Conservation (phyloP, 2,329 filamentous ascomycete species). For the Colletotrichum sp. region DNA sequence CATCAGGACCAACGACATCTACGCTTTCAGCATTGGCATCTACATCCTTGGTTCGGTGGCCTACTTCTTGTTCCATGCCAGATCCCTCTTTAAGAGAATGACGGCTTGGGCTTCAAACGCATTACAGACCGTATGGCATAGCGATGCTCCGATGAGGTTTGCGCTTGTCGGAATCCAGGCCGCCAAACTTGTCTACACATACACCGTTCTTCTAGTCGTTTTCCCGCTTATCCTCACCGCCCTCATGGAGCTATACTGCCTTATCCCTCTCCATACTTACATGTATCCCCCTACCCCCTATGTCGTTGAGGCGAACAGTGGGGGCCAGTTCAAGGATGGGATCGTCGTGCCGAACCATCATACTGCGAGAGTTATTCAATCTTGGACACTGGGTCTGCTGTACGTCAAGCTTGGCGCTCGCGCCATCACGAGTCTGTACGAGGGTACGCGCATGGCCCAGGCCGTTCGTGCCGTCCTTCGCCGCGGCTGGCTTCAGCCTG, state of each 20-base stretch:
- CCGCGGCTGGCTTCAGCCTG: slow-evolving; percentile 79
- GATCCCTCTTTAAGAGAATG: slow-evolving; percentile 38
- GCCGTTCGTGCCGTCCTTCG: slow-evolving; percentile 77
- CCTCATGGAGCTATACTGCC: slow-evolving; percentile 85
- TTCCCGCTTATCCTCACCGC: slow-evolving; percentile 82
- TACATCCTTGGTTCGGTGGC: slow-evolving; percentile 75
- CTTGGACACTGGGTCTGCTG: slow-evolving; percentile 91
- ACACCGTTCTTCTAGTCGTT: slow-evolving; percentile 74
- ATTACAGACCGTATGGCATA: slow-evolving; percentile 30
- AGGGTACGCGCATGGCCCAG: slow-evolving; percentile 72
- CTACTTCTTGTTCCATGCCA: slow-evolving; percentile 65
- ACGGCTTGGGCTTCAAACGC: slow-evolving; percentile 32
- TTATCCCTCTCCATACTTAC: slow-evolving; percentile 86
- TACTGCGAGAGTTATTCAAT: slow-evolving; percentile 85
- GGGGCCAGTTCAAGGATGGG: slow-evolving; percentile 26
- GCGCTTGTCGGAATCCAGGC: slow-evolving; percentile 34
- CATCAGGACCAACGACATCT: slow-evolving; percentile 88
- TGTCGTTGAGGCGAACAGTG: slow-evolving; percentile 18
- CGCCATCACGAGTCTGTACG: slow-evolving; percentile 70
- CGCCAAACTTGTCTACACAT: slow-evolving; percentile 72
- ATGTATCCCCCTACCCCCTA: slow-evolving; percentile 48
- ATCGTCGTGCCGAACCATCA: slow-evolving; percentile 46
- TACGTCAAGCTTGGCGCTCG: slow-evolving; percentile 83
- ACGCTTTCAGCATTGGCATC: slow-evolving; percentile 90
- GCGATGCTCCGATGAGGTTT: slow-evolving; percentile 33